phyloP scores from a whole-genome alignment of 805 yeast genomes.

The Candida wancherniae region DNA sequence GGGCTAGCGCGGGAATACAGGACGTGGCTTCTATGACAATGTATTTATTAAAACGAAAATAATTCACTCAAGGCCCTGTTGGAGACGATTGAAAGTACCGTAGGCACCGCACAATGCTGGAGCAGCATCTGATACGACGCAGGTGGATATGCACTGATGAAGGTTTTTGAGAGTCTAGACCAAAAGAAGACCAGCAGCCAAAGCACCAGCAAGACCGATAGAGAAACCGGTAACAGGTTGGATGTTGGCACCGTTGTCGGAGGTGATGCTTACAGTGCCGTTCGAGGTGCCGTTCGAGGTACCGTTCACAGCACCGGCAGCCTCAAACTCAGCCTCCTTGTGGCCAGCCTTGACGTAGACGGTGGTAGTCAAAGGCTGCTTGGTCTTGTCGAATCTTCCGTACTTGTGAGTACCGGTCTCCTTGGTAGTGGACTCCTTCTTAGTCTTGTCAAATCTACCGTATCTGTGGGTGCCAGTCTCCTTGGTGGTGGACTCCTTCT shows the following conservation, averaged over 20 bases:
- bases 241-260: constrained; percentile 21
- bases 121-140: too few relatives aligned
- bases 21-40: too few relatives aligned
- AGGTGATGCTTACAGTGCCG: constrained; percentile 20
- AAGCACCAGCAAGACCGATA: constrained; percentile 37
- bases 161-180: constrained; percentile 8
- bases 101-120: too few relatives aligned
- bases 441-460: constrained; percentile 35
- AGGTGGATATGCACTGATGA: too few relatives aligned
- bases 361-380: constrained; percentile 34
- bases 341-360: constrained; percentile 24
- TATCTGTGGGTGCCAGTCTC: constrained; percentile 24
- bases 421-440: constrained; percentile 28
- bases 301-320: constrained; percentile 3
- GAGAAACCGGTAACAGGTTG: constrained; percentile 20
- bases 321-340: constrained; percentile 12
- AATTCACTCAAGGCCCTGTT: too few relatives aligned
- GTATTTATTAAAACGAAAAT: too few relatives aligned
- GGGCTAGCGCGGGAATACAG: too few relatives aligned
- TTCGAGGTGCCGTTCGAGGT: constrained; percentile 12
- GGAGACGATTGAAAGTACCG: too few relatives aligned
- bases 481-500: constrained; percentile 12
- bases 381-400: constrained; percentile 32
- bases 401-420: constrained; percentile 30
- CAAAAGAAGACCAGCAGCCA: constrained; percentile 49